These are phyloP conservation scores for Eleusine coracana DNA, from an alignment of 176 grass and related monocot genomes.

Conservation along the genomic window DNA sequence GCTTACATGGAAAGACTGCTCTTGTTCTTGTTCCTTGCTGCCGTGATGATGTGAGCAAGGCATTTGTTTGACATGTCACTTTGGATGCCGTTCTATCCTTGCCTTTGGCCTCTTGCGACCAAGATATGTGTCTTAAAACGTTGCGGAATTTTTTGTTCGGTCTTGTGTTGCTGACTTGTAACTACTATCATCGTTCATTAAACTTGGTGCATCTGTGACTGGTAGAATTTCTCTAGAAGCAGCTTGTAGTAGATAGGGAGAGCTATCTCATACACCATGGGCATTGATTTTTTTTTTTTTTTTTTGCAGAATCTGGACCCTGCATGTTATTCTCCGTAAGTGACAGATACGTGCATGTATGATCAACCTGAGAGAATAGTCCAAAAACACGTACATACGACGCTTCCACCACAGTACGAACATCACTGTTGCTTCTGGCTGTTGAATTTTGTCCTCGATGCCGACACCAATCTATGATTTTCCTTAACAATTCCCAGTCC, in stretches of 20 bases:
- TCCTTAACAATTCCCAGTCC: background rate
- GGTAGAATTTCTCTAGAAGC: constrained; percentile 15
- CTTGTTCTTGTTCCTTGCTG: constrained; percentile 26
- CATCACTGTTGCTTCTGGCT: constrained; percentile 21
- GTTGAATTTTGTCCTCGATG: constrained; percentile 29
- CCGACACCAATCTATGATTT: background rate
- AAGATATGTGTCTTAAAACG: background rate
- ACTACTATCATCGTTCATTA: too few species aligned
- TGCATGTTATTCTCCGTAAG: constrained; percentile 1
- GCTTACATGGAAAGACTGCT: background rate
- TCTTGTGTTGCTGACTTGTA: background rate
- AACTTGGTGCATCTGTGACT: background rate
- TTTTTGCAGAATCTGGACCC: background rate
- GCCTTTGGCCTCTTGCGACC: background rate
- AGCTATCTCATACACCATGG: background rate
- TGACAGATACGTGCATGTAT: constrained; percentile 22
- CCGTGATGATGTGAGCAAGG: constrained; percentile 27
- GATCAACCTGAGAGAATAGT: constrained; percentile 24
- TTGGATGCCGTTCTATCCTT: background rate
- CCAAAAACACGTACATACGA: background rate
- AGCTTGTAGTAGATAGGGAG: background rate
- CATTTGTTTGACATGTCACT: constrained; percentile 36
- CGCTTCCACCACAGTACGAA: background rate
- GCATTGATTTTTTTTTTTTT: background rate
- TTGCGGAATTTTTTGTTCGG: background rate